phyloP scores from a whole-genome alignment of 2,329 filamentous ascomycete species.

The Curvularia sp. region DNA sequence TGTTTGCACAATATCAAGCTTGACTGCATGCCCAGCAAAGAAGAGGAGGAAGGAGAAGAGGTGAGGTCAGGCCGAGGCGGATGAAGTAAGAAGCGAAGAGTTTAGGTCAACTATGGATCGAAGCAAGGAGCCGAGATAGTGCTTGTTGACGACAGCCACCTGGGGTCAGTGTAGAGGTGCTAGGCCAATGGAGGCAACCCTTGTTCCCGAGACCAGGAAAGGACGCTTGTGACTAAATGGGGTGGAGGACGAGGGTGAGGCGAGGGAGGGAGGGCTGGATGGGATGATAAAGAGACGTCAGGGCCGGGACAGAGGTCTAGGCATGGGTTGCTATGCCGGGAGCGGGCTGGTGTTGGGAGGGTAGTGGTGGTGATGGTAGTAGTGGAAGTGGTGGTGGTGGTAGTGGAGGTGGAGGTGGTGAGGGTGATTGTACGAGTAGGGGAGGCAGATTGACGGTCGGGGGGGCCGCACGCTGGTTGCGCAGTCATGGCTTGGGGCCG shows the following conservation, averaged over 20 bases:
- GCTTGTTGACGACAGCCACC: slow-evolving; percentile 38
- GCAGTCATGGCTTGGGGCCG: slow-evolving; percentile 49
- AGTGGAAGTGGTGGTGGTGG: slow-evolving; percentile 14
- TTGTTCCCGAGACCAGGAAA: slow-evolving; percentile 33
- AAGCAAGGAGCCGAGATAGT: slow-evolving; percentile 45
- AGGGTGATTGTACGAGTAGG: neutral
- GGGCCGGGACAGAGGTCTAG: slow-evolving; percentile 12
- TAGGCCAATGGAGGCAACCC: slow-evolving; percentile 41
- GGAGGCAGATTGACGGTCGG: slow-evolving; percentile 30
- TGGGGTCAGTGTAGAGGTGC: slow-evolving; percentile 37
- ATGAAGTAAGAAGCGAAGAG: slow-evolving; percentile 8
- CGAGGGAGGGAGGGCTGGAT: slow-evolving; percentile 28
- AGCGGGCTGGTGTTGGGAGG: slow-evolving; percentile 23
- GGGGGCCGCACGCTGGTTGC: slow-evolving; percentile 39
- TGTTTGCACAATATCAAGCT: slow-evolving; percentile 27
- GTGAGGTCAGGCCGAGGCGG: too few relatives aligned
- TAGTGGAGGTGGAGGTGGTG: neutral
- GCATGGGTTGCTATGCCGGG: slow-evolving; percentile 21
- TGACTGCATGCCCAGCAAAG: slow-evolving; percentile 32
- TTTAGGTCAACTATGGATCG: slow-evolving; percentile 7
- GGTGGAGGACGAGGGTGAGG: slow-evolving; percentile 21
- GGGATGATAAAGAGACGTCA: slow-evolving; percentile 31
- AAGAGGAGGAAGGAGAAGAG: neutral
- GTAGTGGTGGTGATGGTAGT: neutral
- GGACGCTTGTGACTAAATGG: slow-evolving; percentile 23